Evolutionary conservation across 352 stramenopile species (phyloP).

Genomic region (Thalassiosira exigua): DNA sequence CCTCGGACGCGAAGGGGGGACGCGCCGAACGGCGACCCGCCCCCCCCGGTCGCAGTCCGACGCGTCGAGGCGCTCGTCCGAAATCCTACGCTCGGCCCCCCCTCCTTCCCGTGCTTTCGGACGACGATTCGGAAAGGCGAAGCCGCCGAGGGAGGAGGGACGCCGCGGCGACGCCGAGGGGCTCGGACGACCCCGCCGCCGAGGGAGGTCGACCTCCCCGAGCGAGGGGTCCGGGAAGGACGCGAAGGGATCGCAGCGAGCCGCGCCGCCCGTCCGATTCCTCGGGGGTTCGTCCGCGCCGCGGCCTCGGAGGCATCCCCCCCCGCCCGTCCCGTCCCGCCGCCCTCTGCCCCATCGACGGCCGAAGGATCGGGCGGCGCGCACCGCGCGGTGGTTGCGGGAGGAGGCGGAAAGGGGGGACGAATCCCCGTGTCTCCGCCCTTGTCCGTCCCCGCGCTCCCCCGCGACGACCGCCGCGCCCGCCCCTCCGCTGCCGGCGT

Average conservation of each 20-base stretch:
- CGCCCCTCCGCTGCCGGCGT: no score
- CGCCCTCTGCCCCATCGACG: not conserved
- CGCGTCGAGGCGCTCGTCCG: no score
- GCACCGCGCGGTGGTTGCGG: conserved; percentile 64
- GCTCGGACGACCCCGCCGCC: not conserved
- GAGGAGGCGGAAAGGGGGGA: conserved; percentile 75
- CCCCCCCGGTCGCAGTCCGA: no score
- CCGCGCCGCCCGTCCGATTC: no score
- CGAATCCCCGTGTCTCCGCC: conserved; percentile 58
- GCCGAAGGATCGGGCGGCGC: conserved; percentile 56
- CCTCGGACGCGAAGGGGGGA: no score
- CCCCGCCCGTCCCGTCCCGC: not conserved
- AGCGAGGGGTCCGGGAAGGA: not conserved
- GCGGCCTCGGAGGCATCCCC: conserved; percentile 28
- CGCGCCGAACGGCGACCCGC: no score
- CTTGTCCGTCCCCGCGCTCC: conserved; percentile 30
- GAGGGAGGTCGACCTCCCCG: conserved; percentile 39
- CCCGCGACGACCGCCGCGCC: not conserved
- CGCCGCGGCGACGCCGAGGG: conserved; percentile 1
- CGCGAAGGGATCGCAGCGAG: no score
- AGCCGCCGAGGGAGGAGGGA: conserved; percentile 20
- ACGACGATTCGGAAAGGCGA: conserved; percentile 54
- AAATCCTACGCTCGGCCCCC: no score
- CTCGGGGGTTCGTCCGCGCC: conserved; percentile 53
- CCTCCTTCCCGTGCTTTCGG: no score